Evolutionary conservation across 2,329 filamentous ascomycete species (phyloP).

Genomic region (Monascus ruber): DNA sequence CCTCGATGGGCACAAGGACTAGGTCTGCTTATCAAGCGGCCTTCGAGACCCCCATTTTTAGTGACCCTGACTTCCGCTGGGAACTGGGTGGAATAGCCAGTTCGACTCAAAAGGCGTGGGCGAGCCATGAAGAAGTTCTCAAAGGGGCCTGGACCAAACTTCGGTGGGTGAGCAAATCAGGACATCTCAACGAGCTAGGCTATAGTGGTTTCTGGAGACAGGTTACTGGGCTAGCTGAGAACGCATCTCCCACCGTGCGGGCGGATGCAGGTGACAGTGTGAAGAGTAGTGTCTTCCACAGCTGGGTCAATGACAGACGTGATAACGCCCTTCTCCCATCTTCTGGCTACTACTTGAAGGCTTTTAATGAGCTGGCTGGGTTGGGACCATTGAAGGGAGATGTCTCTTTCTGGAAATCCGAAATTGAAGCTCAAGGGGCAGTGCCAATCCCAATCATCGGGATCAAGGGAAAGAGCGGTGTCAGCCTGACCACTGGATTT

Average conservation of each 20-base stretch:
- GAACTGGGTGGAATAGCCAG: conserved; percentile 73
- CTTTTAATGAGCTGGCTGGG: conserved; percentile 73
- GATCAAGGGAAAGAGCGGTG: conserved; percentile 56
- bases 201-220: conserved; percentile 83
- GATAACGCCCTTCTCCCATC: conserved; percentile 79
- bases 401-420: conserved; percentile 88
- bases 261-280: conserved; percentile 80
- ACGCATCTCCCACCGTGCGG: conserved; percentile 70
- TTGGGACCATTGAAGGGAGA: conserved; percentile 75
- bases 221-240: conserved; percentile 63
- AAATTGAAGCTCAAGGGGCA: conserved; percentile 69
- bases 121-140: conserved; percentile 82
- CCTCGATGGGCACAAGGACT: conserved; percentile 79
- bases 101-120: conserved; percentile 80
- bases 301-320: conserved; percentile 66
- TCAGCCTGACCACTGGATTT: conserved; percentile 73
- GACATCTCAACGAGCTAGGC: conserved; percentile 63
- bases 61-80: conserved; percentile 69
- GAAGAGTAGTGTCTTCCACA: conserved; percentile 77
- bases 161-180: conserved; percentile 55
- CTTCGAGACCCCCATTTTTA: conserved; percentile 70
- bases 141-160: conserved; percentile 68
- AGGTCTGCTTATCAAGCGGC: conserved; percentile 81
- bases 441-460: conserved; percentile 62
- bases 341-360: conserved; percentile 68